Evolutionary conservation across 1,139 yeast genomes (phyloP).

Genomic region (Hansenula sp.): DNA sequence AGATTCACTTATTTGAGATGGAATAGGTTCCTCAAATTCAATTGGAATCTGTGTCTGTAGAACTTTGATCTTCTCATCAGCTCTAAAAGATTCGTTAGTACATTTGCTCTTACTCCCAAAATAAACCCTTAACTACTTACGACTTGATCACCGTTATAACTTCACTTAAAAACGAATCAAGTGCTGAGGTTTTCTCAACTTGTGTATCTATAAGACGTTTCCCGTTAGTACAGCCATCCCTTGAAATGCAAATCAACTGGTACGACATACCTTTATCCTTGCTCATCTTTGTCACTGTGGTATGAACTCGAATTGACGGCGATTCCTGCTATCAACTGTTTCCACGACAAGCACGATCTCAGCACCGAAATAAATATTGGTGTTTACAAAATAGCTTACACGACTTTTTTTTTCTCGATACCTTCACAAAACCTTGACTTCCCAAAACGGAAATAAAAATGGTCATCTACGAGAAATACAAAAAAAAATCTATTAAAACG

Average conservation of each 20-base stretch:
- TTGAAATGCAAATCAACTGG: too few relatives aligned
- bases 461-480: background rate
- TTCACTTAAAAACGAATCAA: slow-evolving; percentile 6
- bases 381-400: too few relatives aligned
- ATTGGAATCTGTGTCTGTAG: slow-evolving; percentile 15
- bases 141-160: slow-evolving; percentile 8
- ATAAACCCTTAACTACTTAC: slow-evolving; percentile 6
- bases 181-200: background rate
- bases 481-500: background rate
- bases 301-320: too few relatives aligned
- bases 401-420: background rate
- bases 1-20: slow-evolving; percentile 12
- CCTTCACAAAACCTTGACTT: background rate
- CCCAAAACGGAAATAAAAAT: background rate
- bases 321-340: too few relatives aligned
- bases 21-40: slow-evolving; percentile 15
- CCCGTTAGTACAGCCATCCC: background rate
- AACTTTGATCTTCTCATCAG: slow-evolving; percentile 12
- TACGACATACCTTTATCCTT: too few relatives aligned
- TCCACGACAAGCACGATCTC: too few relatives aligned
- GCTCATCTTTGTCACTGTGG: too few relatives aligned
- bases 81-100: slow-evolving; percentile 6
- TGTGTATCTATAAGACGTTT: background rate
- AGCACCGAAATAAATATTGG: too few relatives aligned
- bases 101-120: background rate